A percentile compares a stretch with the other conserved stretches of the same genome.
phyloP scores from a whole-genome alignment of 345 rosid genomes.

The Cardamine resedifolia region DNA sequence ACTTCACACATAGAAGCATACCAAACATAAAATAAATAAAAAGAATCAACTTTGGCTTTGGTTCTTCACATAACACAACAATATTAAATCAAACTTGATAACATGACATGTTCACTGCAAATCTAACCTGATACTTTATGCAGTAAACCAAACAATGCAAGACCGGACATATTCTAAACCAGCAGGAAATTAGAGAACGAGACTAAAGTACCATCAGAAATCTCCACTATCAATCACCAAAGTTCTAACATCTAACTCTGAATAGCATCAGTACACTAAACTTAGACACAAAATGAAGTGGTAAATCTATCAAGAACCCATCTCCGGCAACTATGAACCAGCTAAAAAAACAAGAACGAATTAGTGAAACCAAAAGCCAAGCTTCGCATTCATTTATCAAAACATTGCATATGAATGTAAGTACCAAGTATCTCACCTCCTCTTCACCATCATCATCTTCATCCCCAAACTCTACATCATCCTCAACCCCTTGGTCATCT shows the following conservation, averaged over 20 bases:
- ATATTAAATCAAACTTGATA: background rate
- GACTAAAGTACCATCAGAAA: background rate
- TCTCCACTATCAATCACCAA: background rate
- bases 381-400: background rate
- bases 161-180: background rate
- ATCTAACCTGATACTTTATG: background rate
- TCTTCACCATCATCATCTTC: slow-evolving; percentile 56
- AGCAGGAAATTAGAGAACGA: background rate
- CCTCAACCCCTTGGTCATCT: slow-evolving; percentile 51
- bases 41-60: background rate
- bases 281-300: background rate
- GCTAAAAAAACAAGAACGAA: background rate
- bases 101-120: background rate
- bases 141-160: slow-evolving; percentile 11
- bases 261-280: background rate
- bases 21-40: too few relatives aligned
- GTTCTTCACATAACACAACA: background rate
- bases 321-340: background rate
- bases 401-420: background rate
- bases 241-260: background rate
- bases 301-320: background rate
- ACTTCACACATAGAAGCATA: background rate
- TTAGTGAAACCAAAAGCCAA: background rate
- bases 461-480: slow-evolving; percentile 45
- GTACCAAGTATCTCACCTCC: slow-evolving; percentile 51